Evolutionary conservation across 208 protist genomes (phyloP).

Genomic region (Porcisia deanei): DNA sequence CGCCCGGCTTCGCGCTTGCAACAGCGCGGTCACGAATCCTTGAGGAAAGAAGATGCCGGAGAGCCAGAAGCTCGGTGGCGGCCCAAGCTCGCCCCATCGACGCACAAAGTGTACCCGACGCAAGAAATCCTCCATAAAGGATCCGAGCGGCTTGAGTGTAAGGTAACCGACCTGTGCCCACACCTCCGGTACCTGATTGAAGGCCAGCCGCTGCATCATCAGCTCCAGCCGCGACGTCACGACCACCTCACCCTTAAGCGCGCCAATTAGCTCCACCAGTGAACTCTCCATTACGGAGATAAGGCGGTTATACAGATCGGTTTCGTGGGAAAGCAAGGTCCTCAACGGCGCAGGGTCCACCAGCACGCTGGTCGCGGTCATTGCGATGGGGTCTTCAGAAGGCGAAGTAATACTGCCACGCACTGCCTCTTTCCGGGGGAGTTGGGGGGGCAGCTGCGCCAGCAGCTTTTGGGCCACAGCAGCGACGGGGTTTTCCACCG

Average conservation of each 20-base stretch:
- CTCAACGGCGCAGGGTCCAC: conserved; percentile 70
- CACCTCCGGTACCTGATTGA: conserved; percentile 91
- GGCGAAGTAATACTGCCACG: conserved; percentile 32
- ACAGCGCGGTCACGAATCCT: conserved; percentile 89
- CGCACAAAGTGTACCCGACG: conserved; percentile 90
- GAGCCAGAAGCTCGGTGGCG: conserved; percentile 94
- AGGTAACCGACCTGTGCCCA: conserved; percentile 93
- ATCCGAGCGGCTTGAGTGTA: conserved; percentile 93
- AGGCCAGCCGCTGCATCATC: conserved; percentile 74
- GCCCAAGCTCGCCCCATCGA: conserved; percentile 87
- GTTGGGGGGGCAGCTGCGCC: conserved; percentile 56
- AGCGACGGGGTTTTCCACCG: conserved; percentile 38
- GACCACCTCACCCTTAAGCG: conserved; percentile 89
- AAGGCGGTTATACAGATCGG: conserved; percentile 88
- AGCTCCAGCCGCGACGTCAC: conserved; percentile 78
- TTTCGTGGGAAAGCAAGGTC: conserved; percentile 87
- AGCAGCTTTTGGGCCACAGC: conserved; percentile 51
- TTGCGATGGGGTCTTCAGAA: neutral
- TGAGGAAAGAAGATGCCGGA: conserved; percentile 98
- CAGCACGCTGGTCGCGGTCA: conserved; percentile 10
- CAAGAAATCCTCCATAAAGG: conserved; percentile 94
- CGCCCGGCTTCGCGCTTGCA: conserved; percentile 87
- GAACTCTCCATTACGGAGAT: conserved; percentile 50
- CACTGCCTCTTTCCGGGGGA: conserved; percentile 46
- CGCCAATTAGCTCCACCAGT: conserved; percentile 70